A percentile compares a stretch with the other conserved stretches of the same genome.
Evolutionary conservation across 306 rosid genomes (phyloP).

Genomic region (Herpetospermum pedunculosum): DNA sequence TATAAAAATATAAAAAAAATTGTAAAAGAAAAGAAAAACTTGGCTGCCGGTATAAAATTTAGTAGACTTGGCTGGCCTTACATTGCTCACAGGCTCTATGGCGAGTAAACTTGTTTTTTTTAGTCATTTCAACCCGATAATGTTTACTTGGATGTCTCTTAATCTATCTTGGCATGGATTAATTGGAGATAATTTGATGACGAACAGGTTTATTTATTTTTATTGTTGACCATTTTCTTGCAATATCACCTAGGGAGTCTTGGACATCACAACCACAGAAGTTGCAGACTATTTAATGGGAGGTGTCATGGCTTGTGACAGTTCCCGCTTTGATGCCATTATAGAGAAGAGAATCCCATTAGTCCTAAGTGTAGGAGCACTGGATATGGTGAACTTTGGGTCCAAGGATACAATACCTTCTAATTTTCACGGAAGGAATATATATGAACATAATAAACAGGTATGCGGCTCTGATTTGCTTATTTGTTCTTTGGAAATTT

Average conservation of each 20-base stretch:
- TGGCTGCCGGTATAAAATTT: not conserved
- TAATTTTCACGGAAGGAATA: slow-evolving; percentile 48
- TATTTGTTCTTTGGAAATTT: slow-evolving; percentile 10
- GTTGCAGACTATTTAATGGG: slow-evolving; percentile 76
- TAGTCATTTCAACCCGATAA: not conserved
- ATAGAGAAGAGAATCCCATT: slow-evolving; percentile 61
- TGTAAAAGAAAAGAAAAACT: not conserved
- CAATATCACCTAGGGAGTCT: slow-evolving; percentile 44
- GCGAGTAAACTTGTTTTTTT: not conserved
- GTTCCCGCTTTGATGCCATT: slow-evolving; percentile 64
- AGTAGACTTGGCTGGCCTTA: not conserved
- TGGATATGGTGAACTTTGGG: slow-evolving; percentile 93
- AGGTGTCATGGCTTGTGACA: slow-evolving; percentile 86
- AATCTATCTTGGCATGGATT: not conserved
- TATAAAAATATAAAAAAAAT: not conserved
- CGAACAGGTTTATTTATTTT: not conserved
- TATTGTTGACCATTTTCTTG: not conserved
- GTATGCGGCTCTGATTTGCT: slow-evolving; percentile 19
- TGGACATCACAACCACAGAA: slow-evolving; percentile 87
- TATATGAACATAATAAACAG: slow-evolving; percentile 77
- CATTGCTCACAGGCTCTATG: not conserved
- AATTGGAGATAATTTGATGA: not conserved
- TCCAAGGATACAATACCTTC: slow-evolving; percentile 63
- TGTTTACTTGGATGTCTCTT: not conserved
- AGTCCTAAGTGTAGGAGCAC: slow-evolving; percentile 74